Conservation (phyloP, 208 protist genomes). For the Crithidia brevicula region DNA sequence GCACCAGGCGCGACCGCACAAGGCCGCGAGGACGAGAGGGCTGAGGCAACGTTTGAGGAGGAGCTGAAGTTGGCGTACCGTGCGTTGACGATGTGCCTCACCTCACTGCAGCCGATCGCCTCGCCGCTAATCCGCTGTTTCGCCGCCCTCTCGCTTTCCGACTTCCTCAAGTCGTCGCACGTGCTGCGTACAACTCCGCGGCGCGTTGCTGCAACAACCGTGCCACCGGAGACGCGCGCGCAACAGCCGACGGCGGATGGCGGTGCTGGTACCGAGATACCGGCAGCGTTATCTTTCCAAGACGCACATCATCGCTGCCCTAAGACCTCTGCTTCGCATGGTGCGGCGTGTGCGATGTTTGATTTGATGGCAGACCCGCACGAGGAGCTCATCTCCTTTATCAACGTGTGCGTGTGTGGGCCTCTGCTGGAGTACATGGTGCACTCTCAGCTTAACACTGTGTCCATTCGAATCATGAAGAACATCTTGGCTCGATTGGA, state of each 20-base stretch:
- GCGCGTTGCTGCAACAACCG: neutral
- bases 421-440: slow-evolving; percentile 63
- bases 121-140: slow-evolving; percentile 13
- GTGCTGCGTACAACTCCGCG: slow-evolving; percentile 10
- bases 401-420: slow-evolving; percentile 57
- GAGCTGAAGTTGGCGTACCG: slow-evolving; percentile 40
- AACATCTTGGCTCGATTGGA: slow-evolving; percentile 50
- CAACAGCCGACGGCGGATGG: neutral
- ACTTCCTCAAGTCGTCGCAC: slow-evolving; percentile 37
- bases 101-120: slow-evolving; percentile 35
- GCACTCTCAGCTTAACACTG: slow-evolving; percentile 41
- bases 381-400: slow-evolving; percentile 44
- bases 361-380: slow-evolving; percentile 44
- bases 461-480: slow-evolving; percentile 58
- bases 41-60: slow-evolving; percentile 8
- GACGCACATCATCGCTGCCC: neutral
- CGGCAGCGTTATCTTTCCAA: neutral
- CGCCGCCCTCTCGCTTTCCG: slow-evolving; percentile 22
- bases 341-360: slow-evolving; percentile 7
- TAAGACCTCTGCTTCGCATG: neutral
- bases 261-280: neutral
- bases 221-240: neutral
- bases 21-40: slow-evolving; percentile 2
- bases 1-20: neutral
- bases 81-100: slow-evolving; percentile 38